Evolutionary conservation across 352 stramenopile species (phyloP).

Genomic region (Peronospora belbahrii): DNA sequence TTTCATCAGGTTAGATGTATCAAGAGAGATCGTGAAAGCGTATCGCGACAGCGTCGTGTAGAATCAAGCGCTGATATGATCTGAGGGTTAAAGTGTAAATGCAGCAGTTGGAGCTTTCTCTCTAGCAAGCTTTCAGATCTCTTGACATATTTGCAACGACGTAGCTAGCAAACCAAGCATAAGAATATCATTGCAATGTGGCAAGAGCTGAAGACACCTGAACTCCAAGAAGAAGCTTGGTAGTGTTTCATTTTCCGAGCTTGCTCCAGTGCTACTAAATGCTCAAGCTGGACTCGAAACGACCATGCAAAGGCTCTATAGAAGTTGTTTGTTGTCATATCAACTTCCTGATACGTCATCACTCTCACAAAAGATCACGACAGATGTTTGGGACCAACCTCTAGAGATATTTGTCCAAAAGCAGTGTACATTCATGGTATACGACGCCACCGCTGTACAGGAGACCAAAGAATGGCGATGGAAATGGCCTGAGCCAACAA

Average conservation of each 20-base stretch:
- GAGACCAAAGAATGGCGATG: constrained; percentile 29
- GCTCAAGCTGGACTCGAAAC: constrained; percentile 67
- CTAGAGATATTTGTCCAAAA: constrained; percentile 54
- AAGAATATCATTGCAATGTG: constrained; percentile 80
- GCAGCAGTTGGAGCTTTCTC: too few relatives aligned
- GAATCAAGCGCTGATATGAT: too few relatives aligned
- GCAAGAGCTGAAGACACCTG: too few relatives aligned
- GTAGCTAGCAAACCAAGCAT: constrained; percentile 66
- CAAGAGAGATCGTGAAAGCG: too few relatives aligned
- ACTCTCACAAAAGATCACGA: constrained; percentile 57
- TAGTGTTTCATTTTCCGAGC: constrained; percentile 22
- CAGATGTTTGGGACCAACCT: constrained; percentile 64
- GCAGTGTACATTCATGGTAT: constrained; percentile 51
- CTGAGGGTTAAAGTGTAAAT: too few relatives aligned
- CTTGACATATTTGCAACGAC: too few relatives aligned
- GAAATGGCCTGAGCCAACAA: constrained; percentile 45
- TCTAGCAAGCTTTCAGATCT: too few relatives aligned
- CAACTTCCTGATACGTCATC: constrained; percentile 61
- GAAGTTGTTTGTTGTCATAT: constrained; percentile 57
- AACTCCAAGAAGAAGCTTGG: too few relatives aligned
- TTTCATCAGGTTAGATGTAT: too few relatives aligned
- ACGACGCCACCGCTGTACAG: constrained; percentile 58
- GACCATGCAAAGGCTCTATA: constrained; percentile 59
- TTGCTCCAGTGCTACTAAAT: constrained; percentile 53
- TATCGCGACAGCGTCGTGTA: too few relatives aligned